These are phyloP conservation scores for Boechera stricta DNA, from an alignment of 345 rosid genomes.

Conservation along the genomic window DNA sequence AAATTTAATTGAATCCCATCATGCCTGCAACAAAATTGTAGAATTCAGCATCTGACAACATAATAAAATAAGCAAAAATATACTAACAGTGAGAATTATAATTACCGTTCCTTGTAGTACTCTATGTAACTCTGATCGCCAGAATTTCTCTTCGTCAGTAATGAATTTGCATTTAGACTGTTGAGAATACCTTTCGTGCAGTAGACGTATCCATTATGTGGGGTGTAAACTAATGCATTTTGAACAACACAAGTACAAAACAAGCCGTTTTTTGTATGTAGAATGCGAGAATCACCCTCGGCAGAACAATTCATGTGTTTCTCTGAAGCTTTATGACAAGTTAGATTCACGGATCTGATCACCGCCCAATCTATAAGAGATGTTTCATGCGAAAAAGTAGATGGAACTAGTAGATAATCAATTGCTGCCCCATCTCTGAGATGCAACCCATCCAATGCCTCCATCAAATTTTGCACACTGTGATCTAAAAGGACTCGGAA, in stretches of 20 bases:
- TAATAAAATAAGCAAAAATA: background rate
- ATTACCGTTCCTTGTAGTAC: slow-evolving; percentile 60
- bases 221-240: slow-evolving; percentile 74
- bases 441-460: slow-evolving; percentile 45
- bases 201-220: slow-evolving; percentile 70
- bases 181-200: slow-evolving; percentile 56
- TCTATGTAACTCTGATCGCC: slow-evolving; percentile 53
- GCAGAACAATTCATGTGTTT: slow-evolving; percentile 46
- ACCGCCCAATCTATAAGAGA: slow-evolving; percentile 62
- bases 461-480: slow-evolving; percentile 47
- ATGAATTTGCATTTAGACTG: slow-evolving; percentile 61
- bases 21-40: slow-evolving; percentile 54
- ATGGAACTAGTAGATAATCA: slow-evolving; percentile 79
- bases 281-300: slow-evolving; percentile 36
- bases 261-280: slow-evolving; percentile 59
- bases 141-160: slow-evolving; percentile 54
- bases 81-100: background rate
- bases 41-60: slow-evolving; percentile 4
- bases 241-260: slow-evolving; percentile 57
- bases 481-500: slow-evolving; percentile 64
- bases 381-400: slow-evolving; percentile 21
- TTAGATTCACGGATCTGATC: slow-evolving; percentile 51
- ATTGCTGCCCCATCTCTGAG: slow-evolving; percentile 40
- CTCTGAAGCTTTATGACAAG: slow-evolving; percentile 32
- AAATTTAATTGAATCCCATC: slow-evolving; percentile 54